Evolutionary conservation across 495 filamentous ascomycete genomes (phyloP), one percentile per base, ranked within the genome.

Genomic region (Aspergillus baeticus): DNA sequence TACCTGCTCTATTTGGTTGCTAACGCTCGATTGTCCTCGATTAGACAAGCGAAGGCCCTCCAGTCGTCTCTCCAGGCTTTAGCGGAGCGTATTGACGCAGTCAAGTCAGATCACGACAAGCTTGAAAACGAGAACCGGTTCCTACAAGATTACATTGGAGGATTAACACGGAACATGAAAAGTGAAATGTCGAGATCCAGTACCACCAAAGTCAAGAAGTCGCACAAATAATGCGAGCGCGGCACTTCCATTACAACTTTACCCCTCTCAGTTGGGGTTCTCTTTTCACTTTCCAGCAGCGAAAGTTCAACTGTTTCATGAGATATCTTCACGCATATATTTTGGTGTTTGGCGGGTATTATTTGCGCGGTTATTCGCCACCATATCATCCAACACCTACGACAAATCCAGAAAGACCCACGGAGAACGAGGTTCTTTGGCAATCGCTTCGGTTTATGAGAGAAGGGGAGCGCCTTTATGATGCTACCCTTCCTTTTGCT

Each of bases 101-200:
- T 98, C 48, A 89, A 90, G 70, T 85, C 87, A 54, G 92, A 97
- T 68, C 91, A 97, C 66, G 88, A 96, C 71, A 96, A 96, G 71
- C 81, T 98, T 26, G 92, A 98, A 69, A 89, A 80, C 62, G 88
- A 96, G 64, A 98, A 98, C 78, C 90, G 87, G 64, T 96, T 96
- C 62, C 73, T 98, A 11, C 95, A 98, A 67, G 89, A 93, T 66
- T 92, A 92, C 68, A 82, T 82, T 55, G 76, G 80, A 56, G 78
- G 77, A 44, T 67, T 82, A 18, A 81, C 78, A 13, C 73, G 76
- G 47, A 80, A 77, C 50, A 78, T 82, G 75, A 78, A 78, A 61
- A 70, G 64, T 56, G 76, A 78, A 64, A 73, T 77, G 62, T 71
- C 69, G 10, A 69, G 71, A 45, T 59, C 61, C 10, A 76, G 74